phyloP scores from a whole-genome alignment of 2,329 filamentous ascomycete species.

The Fusarium albidum region DNA sequence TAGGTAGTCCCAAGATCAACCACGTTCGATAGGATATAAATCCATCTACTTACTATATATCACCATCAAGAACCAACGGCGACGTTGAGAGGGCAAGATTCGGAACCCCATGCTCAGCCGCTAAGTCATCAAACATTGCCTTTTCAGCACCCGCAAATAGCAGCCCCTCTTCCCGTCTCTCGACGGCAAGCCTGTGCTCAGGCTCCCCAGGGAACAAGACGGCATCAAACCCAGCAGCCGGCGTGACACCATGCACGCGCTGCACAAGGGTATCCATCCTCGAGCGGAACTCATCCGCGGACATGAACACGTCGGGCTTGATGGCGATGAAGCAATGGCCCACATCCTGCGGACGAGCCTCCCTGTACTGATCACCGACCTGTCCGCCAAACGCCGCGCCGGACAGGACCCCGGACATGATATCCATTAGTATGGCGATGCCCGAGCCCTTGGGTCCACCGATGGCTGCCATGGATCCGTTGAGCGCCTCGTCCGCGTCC shows the following conservation, averaged over 20 bases:
- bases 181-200: conserved; percentile 8
- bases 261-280: conserved; percentile 19
- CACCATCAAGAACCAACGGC: no score
- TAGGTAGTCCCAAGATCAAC: no score
- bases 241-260: conserved; percentile 14
- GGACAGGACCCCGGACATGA: conserved; percentile 20
- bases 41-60: no score
- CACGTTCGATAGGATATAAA: no score
- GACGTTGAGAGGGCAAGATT: background rate
- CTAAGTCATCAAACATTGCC: conserved; percentile 20
- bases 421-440: conserved; percentile 24
- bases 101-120: conserved; percentile 9
- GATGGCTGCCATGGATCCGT: conserved; percentile 17
- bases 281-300: conserved; percentile 12
- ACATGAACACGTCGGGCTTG: conserved; percentile 22
- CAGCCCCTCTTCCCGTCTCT: conserved; percentile 8
- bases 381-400: conserved; percentile 19
- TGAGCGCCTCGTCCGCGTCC: conserved; percentile 13
- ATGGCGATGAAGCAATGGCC: conserved; percentile 23
- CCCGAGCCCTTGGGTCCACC: conserved; percentile 18
- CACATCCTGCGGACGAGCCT: conserved; percentile 15
- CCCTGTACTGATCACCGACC: conserved; percentile 22
- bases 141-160: conserved; percentile 18
- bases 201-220: conserved; percentile 21
- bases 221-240: conserved; percentile 17